These are phyloP conservation scores for Blepharisma stoltei DNA, from an alignment of 73 alveolate species.

Conservation along the genomic window DNA sequence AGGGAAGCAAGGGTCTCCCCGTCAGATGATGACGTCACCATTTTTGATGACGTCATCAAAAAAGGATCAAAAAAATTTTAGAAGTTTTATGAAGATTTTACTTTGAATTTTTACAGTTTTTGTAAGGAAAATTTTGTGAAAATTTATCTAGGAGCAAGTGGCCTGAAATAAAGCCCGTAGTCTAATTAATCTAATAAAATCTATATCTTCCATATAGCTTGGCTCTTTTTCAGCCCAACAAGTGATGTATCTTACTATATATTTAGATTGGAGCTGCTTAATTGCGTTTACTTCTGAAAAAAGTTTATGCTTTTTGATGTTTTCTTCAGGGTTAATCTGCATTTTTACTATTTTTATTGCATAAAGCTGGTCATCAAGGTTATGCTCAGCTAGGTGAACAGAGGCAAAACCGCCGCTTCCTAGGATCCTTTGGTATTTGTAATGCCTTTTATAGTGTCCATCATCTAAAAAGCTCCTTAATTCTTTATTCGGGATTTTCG, in stretches of 20 bases:
- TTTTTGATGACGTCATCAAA: no score
- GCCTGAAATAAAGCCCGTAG: no score
- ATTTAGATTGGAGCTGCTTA: constrained; percentile 11
- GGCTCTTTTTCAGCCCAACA: constrained; percentile 23
- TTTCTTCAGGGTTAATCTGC: background rate
- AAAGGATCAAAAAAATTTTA: no score
- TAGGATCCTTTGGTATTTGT: background rate
- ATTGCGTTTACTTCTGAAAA: constrained; percentile 28
- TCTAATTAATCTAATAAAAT: no score
- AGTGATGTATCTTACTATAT: constrained; percentile 22
- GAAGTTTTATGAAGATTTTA: no score
- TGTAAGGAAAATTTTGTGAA: no score
- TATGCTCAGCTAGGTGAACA: constrained; percentile 1
- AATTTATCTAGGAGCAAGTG: no score
- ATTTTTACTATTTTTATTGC: constrained; percentile 26
- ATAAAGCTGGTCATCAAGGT: constrained; percentile 7
- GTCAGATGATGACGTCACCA: no score
- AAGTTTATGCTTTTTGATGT: constrained; percentile 1
- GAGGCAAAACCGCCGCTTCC: constrained; percentile 21
- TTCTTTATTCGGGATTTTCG: background rate
- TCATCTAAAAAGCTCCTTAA: background rate
- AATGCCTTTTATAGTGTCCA: background rate
- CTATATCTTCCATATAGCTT: background rate
- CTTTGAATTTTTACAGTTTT: no score
- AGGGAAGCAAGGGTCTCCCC: no score